Conservation (phyloP, 805 yeast genomes). For the Debaryomyces hansenii region DNA sequence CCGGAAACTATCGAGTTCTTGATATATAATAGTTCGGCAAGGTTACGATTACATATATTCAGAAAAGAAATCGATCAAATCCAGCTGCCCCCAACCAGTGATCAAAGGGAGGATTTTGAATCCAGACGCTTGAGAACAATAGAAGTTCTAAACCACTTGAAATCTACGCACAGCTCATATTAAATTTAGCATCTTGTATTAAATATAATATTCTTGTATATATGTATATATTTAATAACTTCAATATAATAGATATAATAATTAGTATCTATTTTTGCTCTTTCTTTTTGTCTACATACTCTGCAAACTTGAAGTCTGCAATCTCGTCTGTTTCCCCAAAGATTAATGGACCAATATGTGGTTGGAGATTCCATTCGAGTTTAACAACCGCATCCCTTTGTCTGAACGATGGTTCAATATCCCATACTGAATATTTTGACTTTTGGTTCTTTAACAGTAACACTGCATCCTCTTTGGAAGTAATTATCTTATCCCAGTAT, state of each 20-base stretch:
- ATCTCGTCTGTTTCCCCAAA: constrained; percentile 54
- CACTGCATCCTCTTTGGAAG: constrained; percentile 55
- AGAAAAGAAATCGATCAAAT: constrained; percentile 21
- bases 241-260: neutral
- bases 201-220: constrained; percentile 5
- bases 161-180: constrained; percentile 1
- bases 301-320: constrained; percentile 32
- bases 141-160: constrained; percentile 17
- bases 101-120: constrained; percentile 16
- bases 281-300: constrained; percentile 13
- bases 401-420: constrained; percentile 60
- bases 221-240: constrained; percentile 3
- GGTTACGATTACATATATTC: constrained; percentile 19
- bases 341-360: constrained; percentile 77
- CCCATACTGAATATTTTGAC: constrained; percentile 87
- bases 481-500: constrained; percentile 87
- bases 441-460: constrained; percentile 51
- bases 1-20: constrained; percentile 35
- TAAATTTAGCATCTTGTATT: constrained; percentile 4
- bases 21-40: constrained; percentile 17
- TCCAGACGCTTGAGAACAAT: constrained; percentile 25
- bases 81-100: constrained; percentile 15
- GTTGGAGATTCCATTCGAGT: constrained; percentile 91
- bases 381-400: constrained; percentile 66
- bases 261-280: constrained; percentile 1